Base-by-base conservation (phyloP, 176 grass and related monocot genomes). In the Lolium rigidum region DNA sequence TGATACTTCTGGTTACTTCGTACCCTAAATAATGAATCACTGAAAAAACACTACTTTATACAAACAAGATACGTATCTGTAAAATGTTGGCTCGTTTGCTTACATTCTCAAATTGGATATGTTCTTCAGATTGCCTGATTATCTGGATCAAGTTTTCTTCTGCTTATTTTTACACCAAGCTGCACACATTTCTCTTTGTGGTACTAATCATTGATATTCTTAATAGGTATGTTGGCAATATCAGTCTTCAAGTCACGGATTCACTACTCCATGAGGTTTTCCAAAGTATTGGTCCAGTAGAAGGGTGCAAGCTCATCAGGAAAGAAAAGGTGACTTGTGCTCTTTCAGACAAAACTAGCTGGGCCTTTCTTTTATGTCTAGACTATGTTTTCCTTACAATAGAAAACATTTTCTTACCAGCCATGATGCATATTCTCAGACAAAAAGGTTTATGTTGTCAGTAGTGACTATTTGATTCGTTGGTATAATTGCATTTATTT, bases 231-330 rank as follows among this genome's bases (percentile, higher is more conserved):
- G 96, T 95, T 81, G 96, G 96, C 71, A 98, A 98, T 86, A 88
- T 98, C 84, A 90, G 90, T 92, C 90, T 95, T 86, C 90, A 95
- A 77, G 93, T 98, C 39, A 95, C 93, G 6, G 96, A 98, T 41
- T 41, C 84, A 57, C 39, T 95, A 55, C 84, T 95, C 57, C 90
- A 94, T 56, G 90, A 95, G 73, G 96, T 98, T 76, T 98, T 98
- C 85, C 96, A 98, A 88, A 95, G 88, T 72, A 87, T 91, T 88
- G 96, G 96, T 83, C 93, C 83, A 49, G 93, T 98, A 72, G 96
- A 98, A 92, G 96, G 96, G 76, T 98, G 93, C 79, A 98, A 98
- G 70, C 96, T 98, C 88, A 98, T 98, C 74, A 92, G 93, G 71
- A 98, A 98, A 85, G 96, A 98, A 83, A 98, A 98, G 96, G 96